Evolutionary conservation across 2,329 filamentous ascomycete genomes (phyloP).

Genomic region (Verticillium isaacii): DNA sequence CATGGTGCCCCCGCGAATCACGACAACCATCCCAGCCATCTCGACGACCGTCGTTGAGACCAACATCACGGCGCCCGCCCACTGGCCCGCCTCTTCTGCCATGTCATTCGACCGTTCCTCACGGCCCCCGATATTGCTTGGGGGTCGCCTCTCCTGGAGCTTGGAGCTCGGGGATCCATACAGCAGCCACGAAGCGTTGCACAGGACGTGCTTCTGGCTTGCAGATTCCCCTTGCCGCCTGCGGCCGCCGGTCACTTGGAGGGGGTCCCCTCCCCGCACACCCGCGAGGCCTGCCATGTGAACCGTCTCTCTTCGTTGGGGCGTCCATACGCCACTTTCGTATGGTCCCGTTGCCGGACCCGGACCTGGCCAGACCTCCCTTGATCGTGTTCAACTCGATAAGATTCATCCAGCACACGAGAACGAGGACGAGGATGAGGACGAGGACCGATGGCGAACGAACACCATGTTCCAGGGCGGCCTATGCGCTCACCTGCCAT

Average conservation of each 20-base stretch:
- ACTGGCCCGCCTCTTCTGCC: background rate
- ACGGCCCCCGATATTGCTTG: conserved; percentile 7
- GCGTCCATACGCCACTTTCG: background rate
- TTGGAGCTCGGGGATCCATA: conserved; percentile 3
- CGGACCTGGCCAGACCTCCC: background rate
- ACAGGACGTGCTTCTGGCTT: background rate
- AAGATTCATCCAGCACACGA: background rate
- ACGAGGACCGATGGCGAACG: background rate
- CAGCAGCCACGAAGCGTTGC: background rate
- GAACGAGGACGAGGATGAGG: background rate
- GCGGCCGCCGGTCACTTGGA: conserved; percentile 7
- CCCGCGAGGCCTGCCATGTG: background rate
- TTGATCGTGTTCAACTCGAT: background rate
- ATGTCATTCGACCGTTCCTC: conserved; percentile 7
- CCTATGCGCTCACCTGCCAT: background rate
- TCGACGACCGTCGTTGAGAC: background rate
- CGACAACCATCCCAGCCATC: conserved; percentile 1
- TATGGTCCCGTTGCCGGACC: background rate
- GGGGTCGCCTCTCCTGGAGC: conserved; percentile 2
- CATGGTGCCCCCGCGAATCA: conserved; percentile 7
- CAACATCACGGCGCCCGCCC: background rate
- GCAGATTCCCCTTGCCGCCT: background rate
- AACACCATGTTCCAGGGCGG: background rate
- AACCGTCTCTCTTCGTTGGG: conserved; percentile 4
- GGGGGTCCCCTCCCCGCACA: background rate